A percentile compares a stretch with the other conserved stretches of the same genome.
Evolutionary conservation across 345 rosid genomes (phyloP).

Genomic region (Hibiscus trionum): DNA sequence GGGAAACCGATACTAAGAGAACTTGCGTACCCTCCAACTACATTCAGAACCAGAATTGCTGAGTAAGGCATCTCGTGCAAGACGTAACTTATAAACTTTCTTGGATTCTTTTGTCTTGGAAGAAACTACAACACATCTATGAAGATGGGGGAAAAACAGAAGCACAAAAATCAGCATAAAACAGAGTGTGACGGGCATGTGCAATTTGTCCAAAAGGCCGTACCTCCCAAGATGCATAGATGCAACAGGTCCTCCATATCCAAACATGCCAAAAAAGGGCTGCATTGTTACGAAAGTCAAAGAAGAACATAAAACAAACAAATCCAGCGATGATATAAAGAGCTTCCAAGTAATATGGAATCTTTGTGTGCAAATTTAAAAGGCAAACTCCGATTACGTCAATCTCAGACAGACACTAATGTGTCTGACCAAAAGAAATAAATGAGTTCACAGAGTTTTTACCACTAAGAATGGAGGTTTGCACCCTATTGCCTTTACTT

Average conservation of each 20-base stretch:
- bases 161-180: neutral
- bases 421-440: neutral
- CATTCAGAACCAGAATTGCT: slow-evolving; percentile 23
- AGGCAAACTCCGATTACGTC: neutral
- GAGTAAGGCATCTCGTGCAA: slow-evolving; percentile 44
- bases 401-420: neutral
- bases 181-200: neutral
- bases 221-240: slow-evolving; percentile 60
- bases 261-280: slow-evolving; percentile 61
- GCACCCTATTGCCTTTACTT: slow-evolving; percentile 42
- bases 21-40: slow-evolving; percentile 46
- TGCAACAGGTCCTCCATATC: slow-evolving; percentile 56
- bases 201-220: neutral
- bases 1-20: neutral
- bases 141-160: neutral
- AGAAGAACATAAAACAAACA: neutral
- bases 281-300: slow-evolving; percentile 15
- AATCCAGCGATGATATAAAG: neutral
- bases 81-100: slow-evolving; percentile 45
- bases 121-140: slow-evolving; percentile 51
- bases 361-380: neutral
- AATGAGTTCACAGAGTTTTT: neutral
- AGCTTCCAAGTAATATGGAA: neutral
- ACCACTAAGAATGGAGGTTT: slow-evolving; percentile 71
- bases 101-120: slow-evolving; percentile 54